Percentiles rank a stretch among this genome's conserved stretches.
These are phyloP conservation scores for Karstenula rhodostoma DNA, from an alignment of 2,329 filamentous ascomycete genomes.

Conservation along the genomic window DNA sequence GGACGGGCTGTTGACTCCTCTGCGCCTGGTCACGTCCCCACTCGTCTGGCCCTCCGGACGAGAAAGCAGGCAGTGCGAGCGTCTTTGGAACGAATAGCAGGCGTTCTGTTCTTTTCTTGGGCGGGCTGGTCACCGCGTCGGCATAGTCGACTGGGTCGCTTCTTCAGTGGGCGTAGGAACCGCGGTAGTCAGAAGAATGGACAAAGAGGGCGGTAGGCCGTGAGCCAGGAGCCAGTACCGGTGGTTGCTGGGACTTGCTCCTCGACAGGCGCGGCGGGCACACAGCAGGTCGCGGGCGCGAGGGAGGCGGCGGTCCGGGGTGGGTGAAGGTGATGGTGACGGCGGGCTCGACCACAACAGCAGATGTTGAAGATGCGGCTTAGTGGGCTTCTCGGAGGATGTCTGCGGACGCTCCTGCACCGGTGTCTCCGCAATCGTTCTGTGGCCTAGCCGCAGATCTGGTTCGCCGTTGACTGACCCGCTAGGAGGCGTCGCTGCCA, in stretches of 20 bases:
- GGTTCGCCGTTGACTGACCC: slow-evolving; percentile 35
- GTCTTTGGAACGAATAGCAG: background rate
- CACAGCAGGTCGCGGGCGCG: slow-evolving; percentile 10
- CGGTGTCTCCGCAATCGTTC: slow-evolving; percentile 39
- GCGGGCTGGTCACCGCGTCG: background rate
- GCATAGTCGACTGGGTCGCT: slow-evolving; percentile 8
- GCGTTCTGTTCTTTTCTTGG: slow-evolving; percentile 6
- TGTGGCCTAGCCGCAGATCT: slow-evolving; percentile 34
- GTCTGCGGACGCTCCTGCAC: slow-evolving; percentile 15
- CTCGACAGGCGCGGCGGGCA: slow-evolving; percentile 8
- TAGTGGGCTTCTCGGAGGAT: slow-evolving; percentile 4
- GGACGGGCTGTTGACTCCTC: background rate
- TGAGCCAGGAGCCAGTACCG: slow-evolving; percentile 13
- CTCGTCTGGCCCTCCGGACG: background rate
- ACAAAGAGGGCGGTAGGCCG: too few relatives aligned
- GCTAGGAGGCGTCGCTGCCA: slow-evolving; percentile 36
- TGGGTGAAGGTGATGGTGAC: slow-evolving; percentile 2
- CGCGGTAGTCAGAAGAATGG: background rate
- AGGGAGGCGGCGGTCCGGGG: background rate
- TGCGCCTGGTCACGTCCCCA: slow-evolving; percentile 2
- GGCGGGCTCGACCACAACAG: slow-evolving; percentile 1
- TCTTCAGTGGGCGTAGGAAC: slow-evolving; percentile 3
- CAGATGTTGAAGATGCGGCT: background rate
- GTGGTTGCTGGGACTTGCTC: background rate
- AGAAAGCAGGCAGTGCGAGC: background rate